Percentiles rank a stretch among this genome's conserved stretches.
Evolutionary conservation across 2,329 filamentous ascomycete genomes (phyloP).

Genomic region (Aspergillus persii): DNA sequence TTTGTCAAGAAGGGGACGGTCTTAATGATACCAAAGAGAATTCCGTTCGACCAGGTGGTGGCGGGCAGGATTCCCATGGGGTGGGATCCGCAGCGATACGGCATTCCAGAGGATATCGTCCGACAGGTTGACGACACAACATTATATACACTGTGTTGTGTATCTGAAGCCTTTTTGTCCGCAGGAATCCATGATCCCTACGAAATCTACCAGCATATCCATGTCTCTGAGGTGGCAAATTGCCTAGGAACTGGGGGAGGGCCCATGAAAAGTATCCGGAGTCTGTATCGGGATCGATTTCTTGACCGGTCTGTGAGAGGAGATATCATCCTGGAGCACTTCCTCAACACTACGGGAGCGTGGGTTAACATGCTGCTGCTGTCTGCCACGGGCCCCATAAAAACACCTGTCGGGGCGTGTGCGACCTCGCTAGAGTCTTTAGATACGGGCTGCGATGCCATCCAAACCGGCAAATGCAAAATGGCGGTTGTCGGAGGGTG

Average conservation of each 20-base stretch:
- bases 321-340: slow-evolving; percentile 95
- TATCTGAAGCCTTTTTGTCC: slow-evolving; percentile 69
- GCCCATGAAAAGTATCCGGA: slow-evolving; percentile 80
- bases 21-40: slow-evolving; percentile 57
- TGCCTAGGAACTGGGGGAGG: slow-evolving; percentile 96
- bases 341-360: slow-evolving; percentile 99
- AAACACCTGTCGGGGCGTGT: slow-evolving; percentile 94
- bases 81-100: slow-evolving; percentile 92
- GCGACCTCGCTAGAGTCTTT: slow-evolving; percentile 94
- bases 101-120: slow-evolving; percentile 90
- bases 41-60: slow-evolving; percentile 17
- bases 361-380: slow-evolving; percentile 99
- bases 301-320: slow-evolving; percentile 56
- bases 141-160: slow-evolving; percentile 20
- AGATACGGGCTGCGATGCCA: slow-evolving; percentile 94
- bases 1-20: slow-evolving; percentile 71
- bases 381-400: slow-evolving; percentile 93
- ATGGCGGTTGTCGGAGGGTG: slow-evolving; percentile 96
- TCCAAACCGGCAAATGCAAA: slow-evolving; percentile 92
- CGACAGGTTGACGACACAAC: slow-evolving; percentile 37
- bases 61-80: slow-evolving; percentile 62
- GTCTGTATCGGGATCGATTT: slow-evolving; percentile 96
- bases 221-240: slow-evolving; percentile 94
- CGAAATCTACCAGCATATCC: slow-evolving; percentile 98
- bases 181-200: slow-evolving; percentile 96